Base-by-base conservation (phyloP, 192 early-diverging fungal genomes). In the Gigaspora rosea region DNA sequence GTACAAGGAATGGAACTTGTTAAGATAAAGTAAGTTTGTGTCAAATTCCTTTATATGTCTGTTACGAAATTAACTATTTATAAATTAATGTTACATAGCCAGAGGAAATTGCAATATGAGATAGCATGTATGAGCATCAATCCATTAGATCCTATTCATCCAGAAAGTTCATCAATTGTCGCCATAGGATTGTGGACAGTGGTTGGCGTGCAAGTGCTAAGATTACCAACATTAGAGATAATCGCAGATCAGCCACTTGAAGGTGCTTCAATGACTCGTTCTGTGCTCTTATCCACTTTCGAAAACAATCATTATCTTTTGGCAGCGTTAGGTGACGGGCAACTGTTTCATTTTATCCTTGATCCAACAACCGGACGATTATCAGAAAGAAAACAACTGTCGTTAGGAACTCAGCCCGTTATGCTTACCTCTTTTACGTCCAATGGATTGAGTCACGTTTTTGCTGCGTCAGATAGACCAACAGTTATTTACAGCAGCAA, bases 271-370 rank as follows among this genome's bases (percentile, higher is more conserved):
- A 85, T 94, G 67, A 89, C 93, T 27, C 89, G 93, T 20, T 93
- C 93, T 10, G 78, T 95, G 57, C 83, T 89, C 13, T 81, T 92
- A 69, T 75, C 86, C 54, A 78, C 79, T 7, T 86, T 98, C 57
- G 93, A 92, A 67, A 81, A 81, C 20, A 82, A 86, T 1, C 79
- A 80, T 20, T 96, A 96, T 74, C 78, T 96, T 8, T 76, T 98
- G 22, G 93, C 91, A 1, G 94, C 91, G 0, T 80, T 94, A 79
- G 88, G 95, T 71, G 94, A 98, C 81, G 97, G 97, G 2, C 86
- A 90, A n/a, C 76, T 98, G 54, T 82, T 88, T 57, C 88, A 90
- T n/a, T 96, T 90, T 75, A 70, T 81, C n/a, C 57, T 94, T 9
- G 86, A 92, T 79, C 58, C 72, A 11, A 50, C 62, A 0, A 78